phyloP scores from a whole-genome alignment of 495 filamentous ascomycete genomes.

The Platismatia glauca region DNA sequence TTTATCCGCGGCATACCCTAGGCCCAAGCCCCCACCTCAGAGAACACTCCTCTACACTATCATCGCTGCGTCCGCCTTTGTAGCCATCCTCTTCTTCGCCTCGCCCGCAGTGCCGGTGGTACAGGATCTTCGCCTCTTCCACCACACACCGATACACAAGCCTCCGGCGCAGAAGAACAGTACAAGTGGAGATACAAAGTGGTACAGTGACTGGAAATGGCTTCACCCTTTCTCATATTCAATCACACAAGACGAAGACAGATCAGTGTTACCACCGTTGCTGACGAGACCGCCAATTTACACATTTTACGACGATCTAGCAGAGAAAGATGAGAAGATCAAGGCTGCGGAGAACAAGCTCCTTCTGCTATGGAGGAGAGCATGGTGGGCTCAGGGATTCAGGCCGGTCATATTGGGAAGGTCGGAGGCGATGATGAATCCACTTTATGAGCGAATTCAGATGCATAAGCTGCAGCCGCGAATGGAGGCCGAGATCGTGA shows the following conservation, averaged over 20 bases:
- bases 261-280: slow-evolving; percentile 81
- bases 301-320: slow-evolving; percentile 74
- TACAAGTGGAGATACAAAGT: slow-evolving; percentile 67
- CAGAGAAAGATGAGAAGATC: slow-evolving; percentile 48
- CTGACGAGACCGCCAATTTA: slow-evolving; percentile 68
- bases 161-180: slow-evolving; percentile 67
- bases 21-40: slow-evolving; percentile 8
- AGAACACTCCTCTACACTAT: slow-evolving; percentile 19
- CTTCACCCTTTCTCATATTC: slow-evolving; percentile 78
- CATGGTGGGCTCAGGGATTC: slow-evolving; percentile 93
- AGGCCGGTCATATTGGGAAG: slow-evolving; percentile 70
- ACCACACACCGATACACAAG: slow-evolving; percentile 62
- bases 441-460: slow-evolving; percentile 63
- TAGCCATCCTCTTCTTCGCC: slow-evolving; percentile 38
- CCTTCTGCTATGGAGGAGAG: slow-evolving; percentile 78
- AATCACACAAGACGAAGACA: slow-evolving; percentile 75
- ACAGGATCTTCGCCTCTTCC: slow-evolving; percentile 33
- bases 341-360: slow-evolving; percentile 67
- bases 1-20: slow-evolving; percentile 11
- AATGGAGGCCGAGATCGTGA: slow-evolving; percentile 63
- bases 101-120: slow-evolving; percentile 26
- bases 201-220: slow-evolving; percentile 88
- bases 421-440: slow-evolving; percentile 79
- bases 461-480: slow-evolving; percentile 41
- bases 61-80: slow-evolving; percentile 34